Evolutionary conservation across 140 eudicot species (phyloP).

Genomic region (Oenanthe javanica): DNA sequence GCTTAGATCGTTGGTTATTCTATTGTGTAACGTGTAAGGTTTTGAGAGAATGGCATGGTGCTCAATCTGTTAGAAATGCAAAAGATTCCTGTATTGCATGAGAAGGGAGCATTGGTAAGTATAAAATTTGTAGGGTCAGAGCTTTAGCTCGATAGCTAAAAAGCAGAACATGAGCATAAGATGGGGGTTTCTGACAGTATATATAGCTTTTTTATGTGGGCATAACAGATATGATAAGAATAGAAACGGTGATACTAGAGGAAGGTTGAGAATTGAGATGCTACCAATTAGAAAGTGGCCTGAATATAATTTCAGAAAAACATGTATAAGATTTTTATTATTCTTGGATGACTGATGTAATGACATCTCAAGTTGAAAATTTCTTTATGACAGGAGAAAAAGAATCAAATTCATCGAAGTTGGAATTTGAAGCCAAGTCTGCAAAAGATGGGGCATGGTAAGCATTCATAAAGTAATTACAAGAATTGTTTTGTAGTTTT

Average conservation of each 20-base stretch:
- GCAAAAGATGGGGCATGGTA: constrained; percentile 86
- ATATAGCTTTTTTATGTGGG: neutral
- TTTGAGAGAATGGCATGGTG: neutral
- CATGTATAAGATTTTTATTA: neutral
- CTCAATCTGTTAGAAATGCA: neutral
- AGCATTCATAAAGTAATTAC: constrained; percentile 18
- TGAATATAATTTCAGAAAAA: neutral
- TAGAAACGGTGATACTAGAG: no score
- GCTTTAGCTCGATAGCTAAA: neutral
- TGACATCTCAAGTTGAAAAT: neutral
- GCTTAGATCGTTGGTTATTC: neutral
- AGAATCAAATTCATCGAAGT: constrained; percentile 38
- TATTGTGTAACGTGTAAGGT: neutral
- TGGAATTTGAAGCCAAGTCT: constrained; percentile 91
- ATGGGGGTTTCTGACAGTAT: neutral
- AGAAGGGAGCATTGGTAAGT: neutral
- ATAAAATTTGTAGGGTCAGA: neutral
- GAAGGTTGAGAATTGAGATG: neutral
- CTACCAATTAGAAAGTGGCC: neutral
- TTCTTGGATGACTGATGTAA: neutral
- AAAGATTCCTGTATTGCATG: constrained; percentile 1
- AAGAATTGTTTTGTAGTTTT: neutral
- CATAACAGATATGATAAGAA: neutral
- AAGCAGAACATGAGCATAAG: neutral
- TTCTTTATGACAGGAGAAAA: constrained; percentile 36